Evolutionary conservation across 2,329 filamentous ascomycete species (phyloP), one percentile per base, ranked within the genome.

Genomic region (Aphanocladium album): DNA sequence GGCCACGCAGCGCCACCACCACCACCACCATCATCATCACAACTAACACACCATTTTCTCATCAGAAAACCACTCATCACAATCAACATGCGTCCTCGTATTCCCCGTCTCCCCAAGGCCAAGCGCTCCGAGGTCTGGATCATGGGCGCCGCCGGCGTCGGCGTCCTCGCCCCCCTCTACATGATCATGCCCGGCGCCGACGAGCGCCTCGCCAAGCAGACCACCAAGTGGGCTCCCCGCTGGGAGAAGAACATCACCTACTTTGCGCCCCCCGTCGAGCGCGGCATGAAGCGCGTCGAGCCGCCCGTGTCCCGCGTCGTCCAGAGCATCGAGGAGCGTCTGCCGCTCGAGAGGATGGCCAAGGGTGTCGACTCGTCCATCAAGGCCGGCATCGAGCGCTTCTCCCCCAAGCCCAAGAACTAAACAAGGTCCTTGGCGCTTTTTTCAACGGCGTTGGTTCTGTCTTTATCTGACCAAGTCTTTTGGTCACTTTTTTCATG

Each of bases 221-320:
- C 83, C 3, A 74, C 76, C 62, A 79, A 80, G 67, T 85, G 83
- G 83, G 83, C 83, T 4, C 82, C 82, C 19, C 79, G 81, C 60
- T 86, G 83, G 83, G 82, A 85, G 72, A 76, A 77, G 57, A 84
- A 83, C 71, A 79, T 85, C 68, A 78, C 73, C 64, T 81, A 79
- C 74, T 80, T 85, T 69, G 72, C 75, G 9, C 72, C 74, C n/a
- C 78, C 79, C 17, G 76, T 77, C 30, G 76, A 80, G 70, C 72
- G 73, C 21, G 73, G 77, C 55, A 76, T 81, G 45, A 78, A 80
- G 65, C 76, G 79, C 57, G 74, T 82, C 57, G 75, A 82, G 68
- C 80, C 79, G 1, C 79, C 76, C 21, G 68, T 82, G 57, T 71
- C 77, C 57, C 74, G 72, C 62, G 76, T 77, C 52, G 74, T 83